Evolutionary conservation across 192 early-diverging fungal genomes (phyloP), one percentile per base, ranked within the genome.

Genomic region (Funneliformis mosseae): DNA sequence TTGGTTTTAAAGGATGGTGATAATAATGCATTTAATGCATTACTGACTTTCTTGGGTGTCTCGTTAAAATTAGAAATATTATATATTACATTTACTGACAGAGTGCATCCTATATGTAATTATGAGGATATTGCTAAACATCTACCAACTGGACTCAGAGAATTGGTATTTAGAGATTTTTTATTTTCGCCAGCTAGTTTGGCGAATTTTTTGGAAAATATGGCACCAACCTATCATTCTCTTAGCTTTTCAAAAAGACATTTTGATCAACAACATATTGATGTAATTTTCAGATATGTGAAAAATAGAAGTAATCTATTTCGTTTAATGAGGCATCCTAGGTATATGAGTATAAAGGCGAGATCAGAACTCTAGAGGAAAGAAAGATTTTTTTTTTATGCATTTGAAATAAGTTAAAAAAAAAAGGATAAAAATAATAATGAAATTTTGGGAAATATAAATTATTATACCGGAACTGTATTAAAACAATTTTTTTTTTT

Each of bases 71-170:
- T 66, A 33, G 64, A 66, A 25, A 66, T 66, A 33, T 33, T 66
- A 4, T 66, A 66, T 66, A 66, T 66, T 6, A 66, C 64, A 16
- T 66, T 66, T 33, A 66, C 64, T 16, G 64, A 66, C 16, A 66
- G 64, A 25, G 64, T 25, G 14, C 33, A 23, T 66, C 64, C 64
- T 66, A 66, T 66, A 23, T 66, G 64, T 66, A 66, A 66, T 33
- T 66, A 66, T 25, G 64, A 66, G 28, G 64, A 66, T 14, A 66
- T 66, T 25, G 64, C 64, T 14, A 66, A 66, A 25, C 64, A 66
- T 66, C 28, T 66, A 66, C 64, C 64, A 33, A 66, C 10, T 33
- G 64, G 64, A 5, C 28, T 66, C 6, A 25, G 28, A 33, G 64
- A 66, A 66, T 18, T 66, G 5, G 64, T 66, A 33, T 66, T 66